Conservation (phyloP, 1,139 yeast genomes). For the Hyphopichia pseudoburtonii region DNA sequence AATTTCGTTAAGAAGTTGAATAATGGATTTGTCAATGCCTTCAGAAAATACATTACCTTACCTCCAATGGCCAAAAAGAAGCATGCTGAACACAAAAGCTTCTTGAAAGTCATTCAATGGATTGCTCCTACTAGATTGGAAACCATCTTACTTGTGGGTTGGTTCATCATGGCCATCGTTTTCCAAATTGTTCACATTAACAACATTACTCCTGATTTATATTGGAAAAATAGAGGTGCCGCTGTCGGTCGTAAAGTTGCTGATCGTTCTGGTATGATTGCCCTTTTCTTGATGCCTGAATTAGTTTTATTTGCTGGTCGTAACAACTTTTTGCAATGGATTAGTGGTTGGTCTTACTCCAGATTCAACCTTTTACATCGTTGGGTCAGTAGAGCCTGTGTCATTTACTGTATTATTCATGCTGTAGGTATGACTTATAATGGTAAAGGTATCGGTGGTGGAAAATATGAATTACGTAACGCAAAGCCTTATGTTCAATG, state of each 20-base stretch:
- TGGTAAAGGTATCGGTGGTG: constrained; percentile 32
- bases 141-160: constrained; percentile 47
- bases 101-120: constrained; percentile 30
- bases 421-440: constrained; percentile 47
- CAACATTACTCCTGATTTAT: constrained; percentile 33
- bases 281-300: constrained; percentile 50
- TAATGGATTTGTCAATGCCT: constrained; percentile 31
- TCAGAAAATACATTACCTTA: constrained; percentile 44
- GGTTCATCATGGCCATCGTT: constrained; percentile 50
- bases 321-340: constrained; percentile 62
- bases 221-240: constrained; percentile 25
- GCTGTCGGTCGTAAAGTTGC: constrained; percentile 58
- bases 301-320: constrained; percentile 61
- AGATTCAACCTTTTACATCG: constrained; percentile 66
- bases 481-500: constrained; percentile 42
- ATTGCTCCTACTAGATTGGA: constrained; percentile 68
- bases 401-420: constrained; percentile 49
- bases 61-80: constrained; percentile 47
- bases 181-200: constrained; percentile 43
- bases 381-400: constrained; percentile 56
- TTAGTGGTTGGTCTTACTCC: constrained; percentile 66
- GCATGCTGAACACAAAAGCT: constrained; percentile 40
- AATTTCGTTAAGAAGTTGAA: constrained; percentile 28
- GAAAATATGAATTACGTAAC: constrained; percentile 38
- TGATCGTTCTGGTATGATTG: constrained; percentile 58